phyloP scores from a whole-genome alignment of 169 alveolate species.

The Plasmodium inui region DNA sequence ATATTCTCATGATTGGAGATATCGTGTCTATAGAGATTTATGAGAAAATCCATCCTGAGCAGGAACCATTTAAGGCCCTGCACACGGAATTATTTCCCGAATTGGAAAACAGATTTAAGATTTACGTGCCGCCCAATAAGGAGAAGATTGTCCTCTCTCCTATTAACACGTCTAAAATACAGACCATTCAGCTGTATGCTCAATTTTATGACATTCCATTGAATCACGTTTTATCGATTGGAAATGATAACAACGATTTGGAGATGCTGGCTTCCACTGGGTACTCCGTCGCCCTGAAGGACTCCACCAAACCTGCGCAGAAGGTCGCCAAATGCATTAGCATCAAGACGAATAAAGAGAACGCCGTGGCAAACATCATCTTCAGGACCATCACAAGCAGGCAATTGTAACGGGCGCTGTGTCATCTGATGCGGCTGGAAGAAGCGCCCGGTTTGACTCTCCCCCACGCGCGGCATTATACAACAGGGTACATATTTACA shows the following conservation, averaged over 20 bases:
- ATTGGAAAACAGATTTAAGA: slow-evolving; percentile 7
- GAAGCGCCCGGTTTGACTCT: no score
- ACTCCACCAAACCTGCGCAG: neutral
- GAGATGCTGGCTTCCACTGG: slow-evolving; percentile 50
- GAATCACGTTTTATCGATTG: slow-evolving; percentile 30
- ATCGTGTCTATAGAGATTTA: slow-evolving; percentile 19
- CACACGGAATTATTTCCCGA: neutral
- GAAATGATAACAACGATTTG: slow-evolving; percentile 45
- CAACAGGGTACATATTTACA: no score
- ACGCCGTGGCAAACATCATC: slow-evolving; percentile 49
- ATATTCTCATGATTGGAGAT: slow-evolving; percentile 41
- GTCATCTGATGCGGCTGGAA: neutral
- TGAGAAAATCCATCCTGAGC: slow-evolving; percentile 6
- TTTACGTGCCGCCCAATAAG: slow-evolving; percentile 6
- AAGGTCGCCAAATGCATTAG: slow-evolving; percentile 29
- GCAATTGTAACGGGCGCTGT: neutral
- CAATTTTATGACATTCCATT: slow-evolving; percentile 26
- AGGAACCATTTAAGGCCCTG: neutral
- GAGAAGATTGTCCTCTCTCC: slow-evolving; percentile 23
- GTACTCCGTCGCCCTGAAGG: slow-evolving; percentile 47
- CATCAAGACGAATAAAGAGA: slow-evolving; percentile 33
- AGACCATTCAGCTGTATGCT: neutral
- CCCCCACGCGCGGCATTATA: no score
- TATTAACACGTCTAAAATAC: slow-evolving; percentile 40
- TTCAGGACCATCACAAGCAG: slow-evolving; percentile 26